Percentiles rank a stretch among this genome's conserved stretches.
phyloP scores from a whole-genome alignment of 805 yeast species.

The Tetrapisispora namnaoensis region DNA sequence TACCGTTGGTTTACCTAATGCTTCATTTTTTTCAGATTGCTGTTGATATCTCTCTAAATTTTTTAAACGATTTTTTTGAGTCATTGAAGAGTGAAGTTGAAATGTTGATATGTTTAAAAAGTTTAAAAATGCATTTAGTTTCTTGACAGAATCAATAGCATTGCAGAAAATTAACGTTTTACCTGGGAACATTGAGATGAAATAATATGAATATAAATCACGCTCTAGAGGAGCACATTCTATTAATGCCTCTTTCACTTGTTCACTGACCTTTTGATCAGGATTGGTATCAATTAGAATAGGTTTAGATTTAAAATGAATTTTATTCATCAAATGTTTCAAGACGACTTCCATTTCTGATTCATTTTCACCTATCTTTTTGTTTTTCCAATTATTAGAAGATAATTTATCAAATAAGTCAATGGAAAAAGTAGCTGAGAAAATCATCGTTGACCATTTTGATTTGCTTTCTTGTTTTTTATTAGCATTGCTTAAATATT shows the following conservation, averaged over 20 bases:
- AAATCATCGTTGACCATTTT: conserved; percentile 78
- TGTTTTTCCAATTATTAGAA: conserved; percentile 28
- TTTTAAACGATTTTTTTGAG: conserved; percentile 84
- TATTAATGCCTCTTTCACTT: conserved; percentile 73
- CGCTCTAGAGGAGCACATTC: conserved; percentile 89
- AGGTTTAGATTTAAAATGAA: conserved; percentile 66
- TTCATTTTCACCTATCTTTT: conserved; percentile 15
- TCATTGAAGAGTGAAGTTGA: conserved; percentile 87
- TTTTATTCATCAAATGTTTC: conserved; percentile 53
- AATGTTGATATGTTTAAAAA: conserved; percentile 58
- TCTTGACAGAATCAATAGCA: conserved; percentile 88
- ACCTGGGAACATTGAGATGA: conserved; percentile 77
- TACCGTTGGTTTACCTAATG: conserved; percentile 47
- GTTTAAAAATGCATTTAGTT: conserved; percentile 66
- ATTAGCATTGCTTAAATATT: conserved; percentile 41
- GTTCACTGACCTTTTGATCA: conserved; percentile 61
- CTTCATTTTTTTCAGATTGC: conserved; percentile 32
- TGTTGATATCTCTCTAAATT: conserved; percentile 57
- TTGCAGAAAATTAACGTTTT: conserved; percentile 86
- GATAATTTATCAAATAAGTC: conserved; percentile 72
- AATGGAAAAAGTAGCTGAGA: conserved; percentile 85
- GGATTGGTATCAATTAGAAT: conserved; percentile 79
- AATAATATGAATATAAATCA: conserved; percentile 83
- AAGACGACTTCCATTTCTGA: conserved; percentile 49
- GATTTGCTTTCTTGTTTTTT: conserved; percentile 29